Evolutionary conservation across 768 basidiomycete species (phyloP).

Genomic region (Tricholoma hemisulphureum): DNA sequence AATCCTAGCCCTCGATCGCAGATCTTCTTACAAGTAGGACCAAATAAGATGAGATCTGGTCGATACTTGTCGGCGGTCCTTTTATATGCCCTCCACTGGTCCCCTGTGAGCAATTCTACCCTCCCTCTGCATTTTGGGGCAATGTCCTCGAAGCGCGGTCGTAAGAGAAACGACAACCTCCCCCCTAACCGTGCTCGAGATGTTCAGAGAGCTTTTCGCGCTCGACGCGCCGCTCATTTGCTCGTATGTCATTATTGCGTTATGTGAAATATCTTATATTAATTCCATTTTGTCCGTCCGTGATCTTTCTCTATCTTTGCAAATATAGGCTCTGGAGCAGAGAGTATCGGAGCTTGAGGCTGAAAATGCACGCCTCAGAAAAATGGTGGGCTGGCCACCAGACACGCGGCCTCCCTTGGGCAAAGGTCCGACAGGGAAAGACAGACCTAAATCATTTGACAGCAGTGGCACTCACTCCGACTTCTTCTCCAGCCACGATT

Average conservation of each 20-base stretch:
- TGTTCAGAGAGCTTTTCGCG: slow-evolving; percentile 87
- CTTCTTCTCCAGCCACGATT: slow-evolving; percentile 41
- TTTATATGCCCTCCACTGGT: slow-evolving; percentile 40
- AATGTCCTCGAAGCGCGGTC: slow-evolving; percentile 86
- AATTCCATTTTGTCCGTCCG: slow-evolving; percentile 21
- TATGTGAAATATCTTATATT: slow-evolving; percentile 42
- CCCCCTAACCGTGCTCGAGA: slow-evolving; percentile 83
- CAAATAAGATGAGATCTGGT: slow-evolving; percentile 27
- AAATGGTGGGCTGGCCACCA: slow-evolving; percentile 69
- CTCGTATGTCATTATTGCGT: slow-evolving; percentile 50
- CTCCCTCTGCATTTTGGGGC: slow-evolving; percentile 25
- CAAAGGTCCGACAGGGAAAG: slow-evolving; percentile 85
- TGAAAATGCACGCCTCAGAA: slow-evolving; percentile 74
- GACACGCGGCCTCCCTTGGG: slow-evolving; percentile 71
- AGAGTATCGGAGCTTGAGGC: slow-evolving; percentile 81
- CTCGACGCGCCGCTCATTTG: slow-evolving; percentile 83
- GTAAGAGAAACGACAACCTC: slow-evolving; percentile 79
- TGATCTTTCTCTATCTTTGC: slow-evolving; percentile 30
- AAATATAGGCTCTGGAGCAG: slow-evolving; percentile 69
- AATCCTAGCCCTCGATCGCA: slow-evolving; percentile 15
- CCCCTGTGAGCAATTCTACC: slow-evolving; percentile 23
- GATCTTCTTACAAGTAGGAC: slow-evolving; percentile 11
- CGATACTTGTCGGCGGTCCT: slow-evolving; percentile 34
- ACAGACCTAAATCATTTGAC: slow-evolving; percentile 64
- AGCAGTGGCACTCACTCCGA: slow-evolving; percentile 21